These are phyloP conservation scores for Picea sitchensis DNA, from an alignment of 75 land plant species.

Conservation along the genomic window DNA sequence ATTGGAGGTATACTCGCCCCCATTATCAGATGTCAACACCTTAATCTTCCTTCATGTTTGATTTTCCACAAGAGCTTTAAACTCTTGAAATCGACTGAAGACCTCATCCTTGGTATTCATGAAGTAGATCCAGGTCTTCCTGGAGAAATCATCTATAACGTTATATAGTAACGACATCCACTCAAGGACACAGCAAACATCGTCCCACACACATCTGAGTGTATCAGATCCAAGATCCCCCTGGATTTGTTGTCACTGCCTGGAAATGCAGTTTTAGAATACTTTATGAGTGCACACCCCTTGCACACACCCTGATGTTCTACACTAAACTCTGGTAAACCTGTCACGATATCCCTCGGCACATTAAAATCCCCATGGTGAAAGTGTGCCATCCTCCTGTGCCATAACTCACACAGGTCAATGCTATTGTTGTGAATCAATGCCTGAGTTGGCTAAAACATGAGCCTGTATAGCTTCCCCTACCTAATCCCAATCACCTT, in stretches of 20 bases:
- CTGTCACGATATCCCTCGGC: neutral
- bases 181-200: neutral
- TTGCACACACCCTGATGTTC: neutral
- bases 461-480: neutral
- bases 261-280: neutral
- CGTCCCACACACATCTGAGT: neutral
- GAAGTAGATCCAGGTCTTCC: neutral
- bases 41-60: too few species aligned
- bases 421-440: neutral
- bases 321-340: neutral
- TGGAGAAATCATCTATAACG: neutral
- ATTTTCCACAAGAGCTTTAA: too few species aligned
- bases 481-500: neutral
- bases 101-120: too few species aligned
- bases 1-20: too few species aligned
- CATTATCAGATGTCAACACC: too few species aligned
- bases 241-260: neutral
- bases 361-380: neutral
- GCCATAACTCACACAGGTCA: neutral
- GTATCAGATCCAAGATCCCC: neutral
- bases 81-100: too few species aligned
- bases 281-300: neutral
- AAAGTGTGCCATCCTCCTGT: neutral
- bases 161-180: neutral
- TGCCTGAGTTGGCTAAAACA: neutral